Evolutionary conservation across 2,329 filamentous ascomycete genomes (phyloP).

Genomic region (Cryphonectria naterciae): DNA sequence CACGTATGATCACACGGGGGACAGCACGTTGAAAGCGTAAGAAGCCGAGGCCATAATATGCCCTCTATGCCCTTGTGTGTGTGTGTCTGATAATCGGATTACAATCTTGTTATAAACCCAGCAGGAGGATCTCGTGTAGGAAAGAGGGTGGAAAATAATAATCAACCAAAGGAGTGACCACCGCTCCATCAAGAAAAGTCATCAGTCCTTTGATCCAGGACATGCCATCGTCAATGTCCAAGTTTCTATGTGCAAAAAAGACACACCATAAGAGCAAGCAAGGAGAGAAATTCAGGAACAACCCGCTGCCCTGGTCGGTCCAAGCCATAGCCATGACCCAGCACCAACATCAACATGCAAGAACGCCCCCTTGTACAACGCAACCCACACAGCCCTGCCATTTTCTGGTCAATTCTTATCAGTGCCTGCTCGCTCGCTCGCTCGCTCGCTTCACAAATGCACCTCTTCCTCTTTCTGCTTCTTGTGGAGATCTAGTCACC

Average conservation of each 20-base stretch:
- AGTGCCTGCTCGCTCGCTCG: neutral
- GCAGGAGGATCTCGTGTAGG: slow-evolving; percentile 7
- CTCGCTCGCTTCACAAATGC: neutral
- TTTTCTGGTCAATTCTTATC: too few species aligned
- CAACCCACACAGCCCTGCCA: neutral
- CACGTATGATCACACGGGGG: neutral
- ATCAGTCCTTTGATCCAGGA: slow-evolving; percentile 13
- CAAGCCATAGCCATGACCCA: neutral
- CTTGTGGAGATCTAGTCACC: too few species aligned
- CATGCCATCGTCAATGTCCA: slow-evolving; percentile 6
- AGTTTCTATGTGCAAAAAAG: slow-evolving; percentile 6
- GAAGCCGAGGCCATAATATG: neutral
- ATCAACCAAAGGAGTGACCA: slow-evolving; percentile 15
- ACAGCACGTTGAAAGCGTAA: too few species aligned
- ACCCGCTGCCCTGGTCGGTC: neutral
- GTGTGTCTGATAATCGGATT: slow-evolving; percentile 2
- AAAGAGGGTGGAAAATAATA: slow-evolving; percentile 6
- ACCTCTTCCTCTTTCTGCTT: neutral
- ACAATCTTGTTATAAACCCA: slow-evolving; percentile 23
- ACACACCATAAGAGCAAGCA: neutral
- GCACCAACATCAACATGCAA: neutral
- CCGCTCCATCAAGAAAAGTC: slow-evolving; percentile 14
- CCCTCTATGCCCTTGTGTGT: neutral
- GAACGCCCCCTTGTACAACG: slow-evolving; percentile 23
- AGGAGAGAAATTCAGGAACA: slow-evolving; percentile 2